Conservation (phyloP, 805 yeast genomes). For the Sugiyamaella lignohabitans region DNA sequence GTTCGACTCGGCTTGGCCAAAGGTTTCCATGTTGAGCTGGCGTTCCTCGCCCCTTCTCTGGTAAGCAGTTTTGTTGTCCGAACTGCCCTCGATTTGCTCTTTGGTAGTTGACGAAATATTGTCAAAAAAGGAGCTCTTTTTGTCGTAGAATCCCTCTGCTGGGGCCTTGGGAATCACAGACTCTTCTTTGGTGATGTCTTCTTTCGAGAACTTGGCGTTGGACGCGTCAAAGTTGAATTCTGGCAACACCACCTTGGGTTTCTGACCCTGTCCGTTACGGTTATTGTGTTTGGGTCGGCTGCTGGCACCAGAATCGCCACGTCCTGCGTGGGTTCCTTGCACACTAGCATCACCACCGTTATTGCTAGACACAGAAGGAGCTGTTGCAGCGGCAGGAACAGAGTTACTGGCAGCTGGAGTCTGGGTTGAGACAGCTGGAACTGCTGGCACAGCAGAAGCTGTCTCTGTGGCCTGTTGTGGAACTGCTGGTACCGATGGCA, state of each 20-base stretch:
- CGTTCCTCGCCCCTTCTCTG: constrained; percentile 72
- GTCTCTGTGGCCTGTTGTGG: not conserved
- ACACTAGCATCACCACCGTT: not conserved
- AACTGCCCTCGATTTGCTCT: constrained; percentile 32
- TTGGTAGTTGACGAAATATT: constrained; percentile 59
- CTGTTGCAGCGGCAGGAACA: constrained; percentile 1
- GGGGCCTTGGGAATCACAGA: constrained; percentile 23
- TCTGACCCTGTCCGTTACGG: constrained; percentile 5
- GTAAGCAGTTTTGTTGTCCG: constrained; percentile 25
- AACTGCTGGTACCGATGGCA: not conserved
- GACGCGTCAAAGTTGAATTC: constrained; percentile 73
- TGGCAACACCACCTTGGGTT: constrained; percentile 5
- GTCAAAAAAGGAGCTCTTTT: constrained; percentile 83
- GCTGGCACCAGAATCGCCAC: not conserved
- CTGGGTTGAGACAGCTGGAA: constrained; percentile 27
- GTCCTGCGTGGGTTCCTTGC: not conserved
- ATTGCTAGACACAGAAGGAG: not conserved
- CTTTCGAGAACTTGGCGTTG: constrained; percentile 62
- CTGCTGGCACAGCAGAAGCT: constrained; percentile 27
- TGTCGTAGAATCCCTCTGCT: constrained; percentile 49
- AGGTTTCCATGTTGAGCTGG: constrained; percentile 69
- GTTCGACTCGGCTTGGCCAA: constrained; percentile 61
- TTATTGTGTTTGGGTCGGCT: not conserved
- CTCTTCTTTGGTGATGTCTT: constrained; percentile 32
- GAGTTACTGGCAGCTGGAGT: constrained; percentile 21